Evolutionary conservation across 164 flowering plant species (phyloP).

Genomic region (Chimonanthus salicifolius): DNA sequence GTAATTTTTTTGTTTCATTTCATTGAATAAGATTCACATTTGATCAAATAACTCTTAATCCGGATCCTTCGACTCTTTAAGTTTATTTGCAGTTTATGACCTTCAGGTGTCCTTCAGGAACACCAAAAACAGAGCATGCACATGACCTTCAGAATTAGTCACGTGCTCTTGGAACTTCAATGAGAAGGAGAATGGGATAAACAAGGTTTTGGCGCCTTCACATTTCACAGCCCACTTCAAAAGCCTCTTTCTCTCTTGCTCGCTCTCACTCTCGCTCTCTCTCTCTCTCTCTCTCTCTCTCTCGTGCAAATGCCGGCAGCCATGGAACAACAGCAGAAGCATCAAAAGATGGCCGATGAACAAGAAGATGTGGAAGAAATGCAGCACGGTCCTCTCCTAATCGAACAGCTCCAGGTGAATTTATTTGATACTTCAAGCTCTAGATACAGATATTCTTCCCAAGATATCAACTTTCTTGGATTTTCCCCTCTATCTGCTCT

Average conservation of each 20-base stretch:
- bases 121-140: background rate
- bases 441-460: background rate
- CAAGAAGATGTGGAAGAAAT: conserved; percentile 48
- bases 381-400: conserved; percentile 78
- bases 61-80: no score
- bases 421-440: background rate
- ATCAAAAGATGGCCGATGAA: conserved; percentile 29
- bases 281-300: background rate
- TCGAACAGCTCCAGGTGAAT: conserved; percentile 86
- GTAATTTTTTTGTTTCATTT: no score
- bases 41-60: no score
- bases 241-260: conserved; percentile 1
- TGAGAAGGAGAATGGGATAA: background rate
- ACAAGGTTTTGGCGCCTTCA: conserved; percentile 5
- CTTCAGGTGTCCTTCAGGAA: no score
- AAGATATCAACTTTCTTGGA: background rate
- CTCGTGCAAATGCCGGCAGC: conserved; percentile 1
- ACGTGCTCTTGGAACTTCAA: background rate
- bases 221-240: background rate
- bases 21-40: no score
- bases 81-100: no score
- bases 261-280: no score
- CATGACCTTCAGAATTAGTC: background rate
- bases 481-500: background rate
- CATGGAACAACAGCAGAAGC: conserved; percentile 54